These are phyloP conservation scores for Diplocarpon rosae DNA, from an alignment of 2,329 filamentous ascomycete genomes.

Conservation along the genomic window DNA sequence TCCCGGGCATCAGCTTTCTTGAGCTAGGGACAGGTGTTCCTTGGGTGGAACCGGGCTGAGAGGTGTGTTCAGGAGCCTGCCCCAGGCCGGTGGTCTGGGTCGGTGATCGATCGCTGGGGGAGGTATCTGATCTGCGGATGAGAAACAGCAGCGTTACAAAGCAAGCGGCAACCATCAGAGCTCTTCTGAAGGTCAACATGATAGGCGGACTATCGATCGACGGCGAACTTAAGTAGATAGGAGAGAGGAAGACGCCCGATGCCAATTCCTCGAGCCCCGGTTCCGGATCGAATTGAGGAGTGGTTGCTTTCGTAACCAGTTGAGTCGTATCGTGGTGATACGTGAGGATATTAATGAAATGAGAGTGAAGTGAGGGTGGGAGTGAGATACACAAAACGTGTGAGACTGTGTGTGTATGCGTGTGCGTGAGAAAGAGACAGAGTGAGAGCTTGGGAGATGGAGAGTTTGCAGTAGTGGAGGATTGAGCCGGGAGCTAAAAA, in stretches of 20 bases:
- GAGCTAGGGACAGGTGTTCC: constrained; percentile 11
- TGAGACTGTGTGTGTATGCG: too few relatives aligned
- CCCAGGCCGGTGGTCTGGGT: constrained; percentile 5
- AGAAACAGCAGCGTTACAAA: constrained; percentile 61
- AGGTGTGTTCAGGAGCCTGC: constrained; percentile 3
- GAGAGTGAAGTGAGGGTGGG: not conserved
- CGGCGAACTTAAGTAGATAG: not conserved
- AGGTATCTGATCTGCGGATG: constrained; percentile 42
- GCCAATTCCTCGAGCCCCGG: too few relatives aligned
- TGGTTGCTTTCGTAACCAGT: too few relatives aligned
- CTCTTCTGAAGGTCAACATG: constrained; percentile 74
- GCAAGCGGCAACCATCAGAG: constrained; percentile 58
- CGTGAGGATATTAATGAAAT: too few relatives aligned
- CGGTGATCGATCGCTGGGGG: constrained; percentile 3
- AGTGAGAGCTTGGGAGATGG: too few relatives aligned
- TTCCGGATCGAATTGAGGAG: too few relatives aligned
- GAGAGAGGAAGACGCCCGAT: not conserved
- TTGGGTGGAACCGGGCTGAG: constrained; percentile 8
- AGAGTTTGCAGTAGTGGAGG: too few relatives aligned
- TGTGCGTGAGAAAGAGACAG: not conserved
- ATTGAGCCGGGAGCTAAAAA: not conserved
- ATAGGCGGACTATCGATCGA: constrained; percentile 20
- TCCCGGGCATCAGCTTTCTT: constrained; percentile 2
- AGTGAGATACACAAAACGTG: too few relatives aligned
- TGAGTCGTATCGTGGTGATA: too few relatives aligned